Percentiles rank a stretch among this genome's conserved stretches.
Evolutionary conservation across 768 basidiomycete species (phyloP).

Genomic region (Holtermanniella nyarrowii): DNA sequence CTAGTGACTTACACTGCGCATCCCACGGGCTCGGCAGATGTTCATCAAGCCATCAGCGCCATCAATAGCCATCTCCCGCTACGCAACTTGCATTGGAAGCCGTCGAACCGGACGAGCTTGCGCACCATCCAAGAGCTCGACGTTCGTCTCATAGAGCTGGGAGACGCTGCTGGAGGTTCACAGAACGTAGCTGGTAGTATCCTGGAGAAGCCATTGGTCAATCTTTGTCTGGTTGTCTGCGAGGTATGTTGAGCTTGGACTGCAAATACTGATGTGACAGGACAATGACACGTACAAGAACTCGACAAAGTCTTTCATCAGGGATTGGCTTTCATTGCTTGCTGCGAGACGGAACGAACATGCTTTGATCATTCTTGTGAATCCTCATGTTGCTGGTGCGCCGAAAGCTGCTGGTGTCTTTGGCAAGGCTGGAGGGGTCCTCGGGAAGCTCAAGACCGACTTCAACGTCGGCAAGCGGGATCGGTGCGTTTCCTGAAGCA

Average conservation of each 20-base stretch:
- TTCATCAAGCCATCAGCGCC: constrained; percentile 16
- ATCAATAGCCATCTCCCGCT: constrained; percentile 51
- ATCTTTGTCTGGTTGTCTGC: constrained; percentile 75
- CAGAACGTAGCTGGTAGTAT: constrained; percentile 64
- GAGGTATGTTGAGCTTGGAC: constrained; percentile 53
- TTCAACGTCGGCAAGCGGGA: constrained; percentile 84
- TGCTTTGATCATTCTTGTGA: constrained; percentile 79
- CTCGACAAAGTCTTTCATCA: constrained; percentile 70
- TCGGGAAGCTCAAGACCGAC: constrained; percentile 84
- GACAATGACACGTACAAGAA: constrained; percentile 67
- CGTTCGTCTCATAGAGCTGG: constrained; percentile 53
- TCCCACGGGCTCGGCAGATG: constrained; percentile 13
- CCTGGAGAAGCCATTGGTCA: constrained; percentile 75
- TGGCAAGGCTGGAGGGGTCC: constrained; percentile 62
- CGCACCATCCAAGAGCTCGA: constrained; percentile 84
- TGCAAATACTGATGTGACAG: constrained; percentile 34
- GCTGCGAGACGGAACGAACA: constrained; percentile 56
- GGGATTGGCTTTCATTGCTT: constrained; percentile 73
- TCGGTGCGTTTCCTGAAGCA: constrained; percentile 49
- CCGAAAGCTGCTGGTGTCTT: constrained; percentile 52
- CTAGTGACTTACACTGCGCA: constrained; percentile 29
- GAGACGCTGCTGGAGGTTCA: constrained; percentile 45
- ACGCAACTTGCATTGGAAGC: constrained; percentile 87
- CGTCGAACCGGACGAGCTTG: constrained; percentile 56
- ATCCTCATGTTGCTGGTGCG: constrained; percentile 48